Conservation (phyloP, 225 moss, liverwort and hornwort genomes). For the Ulota crispa region DNA sequence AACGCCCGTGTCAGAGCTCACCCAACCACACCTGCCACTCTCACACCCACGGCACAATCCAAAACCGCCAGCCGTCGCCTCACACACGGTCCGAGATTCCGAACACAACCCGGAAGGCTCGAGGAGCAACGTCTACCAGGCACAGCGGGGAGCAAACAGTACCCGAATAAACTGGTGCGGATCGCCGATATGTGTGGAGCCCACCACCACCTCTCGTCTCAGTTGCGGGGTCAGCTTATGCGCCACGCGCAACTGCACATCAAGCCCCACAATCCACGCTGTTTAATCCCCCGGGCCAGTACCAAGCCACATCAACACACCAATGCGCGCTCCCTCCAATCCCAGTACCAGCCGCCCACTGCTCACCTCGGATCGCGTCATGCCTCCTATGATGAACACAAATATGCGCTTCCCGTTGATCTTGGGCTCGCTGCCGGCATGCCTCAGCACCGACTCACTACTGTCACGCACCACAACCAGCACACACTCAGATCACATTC, state of each 20-base stretch:
- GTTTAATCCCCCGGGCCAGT: background rate
- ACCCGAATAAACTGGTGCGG: slow-evolving; percentile 90
- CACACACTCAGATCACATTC: slow-evolving; percentile 19
- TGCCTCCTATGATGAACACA: slow-evolving; percentile 92
- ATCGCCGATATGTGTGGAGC: slow-evolving; percentile 81
- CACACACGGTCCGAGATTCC: background rate
- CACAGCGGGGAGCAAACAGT: slow-evolving; percentile 14
- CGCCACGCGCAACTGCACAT: slow-evolving; percentile 89
- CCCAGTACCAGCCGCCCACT: background rate
- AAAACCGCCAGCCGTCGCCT: background rate
- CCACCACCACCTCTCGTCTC: slow-evolving; percentile 89
- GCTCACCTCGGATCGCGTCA: slow-evolving; percentile 94
- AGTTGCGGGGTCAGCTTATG: slow-evolving; percentile 93
- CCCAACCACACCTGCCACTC: background rate
- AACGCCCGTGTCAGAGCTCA: slow-evolving; percentile 16
- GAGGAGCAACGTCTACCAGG: background rate
- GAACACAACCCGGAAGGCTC: slow-evolving; percentile 9
- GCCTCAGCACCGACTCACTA: slow-evolving; percentile 59
- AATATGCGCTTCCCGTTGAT: slow-evolving; percentile 76
- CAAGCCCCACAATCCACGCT: slow-evolving; percentile 16
- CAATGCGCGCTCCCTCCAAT: background rate
- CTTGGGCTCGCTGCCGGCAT: slow-evolving; percentile 52
- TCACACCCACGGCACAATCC: background rate
- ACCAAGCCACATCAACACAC: background rate
- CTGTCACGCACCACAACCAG: slow-evolving; percentile 25